Conservation (phyloP, 2,329 filamentous ascomycete genomes). For the Cladobotryum mycophilum region DNA sequence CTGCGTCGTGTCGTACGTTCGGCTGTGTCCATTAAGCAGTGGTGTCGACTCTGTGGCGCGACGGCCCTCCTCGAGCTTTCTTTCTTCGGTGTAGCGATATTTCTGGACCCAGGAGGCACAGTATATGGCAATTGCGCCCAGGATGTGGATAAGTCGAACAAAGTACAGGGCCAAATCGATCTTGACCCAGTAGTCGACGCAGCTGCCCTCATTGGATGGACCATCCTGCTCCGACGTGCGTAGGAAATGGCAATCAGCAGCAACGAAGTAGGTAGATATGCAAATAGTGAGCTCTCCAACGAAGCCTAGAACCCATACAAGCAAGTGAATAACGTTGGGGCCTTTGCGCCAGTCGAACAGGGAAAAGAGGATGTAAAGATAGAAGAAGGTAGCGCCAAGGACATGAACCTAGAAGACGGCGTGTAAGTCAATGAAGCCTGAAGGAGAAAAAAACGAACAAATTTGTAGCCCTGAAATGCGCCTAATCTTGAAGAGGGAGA, state of each 20-base stretch:
- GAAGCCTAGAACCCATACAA: slow-evolving; percentile 71
- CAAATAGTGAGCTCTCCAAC: slow-evolving; percentile 68
- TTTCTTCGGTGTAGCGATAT: slow-evolving; percentile 31
- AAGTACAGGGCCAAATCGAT: slow-evolving; percentile 61
- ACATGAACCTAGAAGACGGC: slow-evolving; percentile 65
- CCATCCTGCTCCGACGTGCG: slow-evolving; percentile 24
- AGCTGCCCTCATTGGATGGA: slow-evolving; percentile 22
- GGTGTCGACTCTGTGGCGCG: slow-evolving; percentile 54
- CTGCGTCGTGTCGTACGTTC: slow-evolving; percentile 31
- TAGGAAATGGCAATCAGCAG: slow-evolving; percentile 61
- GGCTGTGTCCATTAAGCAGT: slow-evolving; percentile 44
- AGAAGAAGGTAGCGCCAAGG: slow-evolving; percentile 78
- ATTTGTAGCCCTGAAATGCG: too few species aligned
- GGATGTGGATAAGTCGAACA: slow-evolving; percentile 60
- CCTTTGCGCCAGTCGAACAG: slow-evolving; percentile 77
- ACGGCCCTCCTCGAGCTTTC: slow-evolving; percentile 32
- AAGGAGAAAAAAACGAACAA: not conserved
- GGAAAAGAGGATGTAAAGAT: slow-evolving; percentile 78
- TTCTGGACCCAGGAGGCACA: slow-evolving; percentile 37
- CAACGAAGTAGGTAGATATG: slow-evolving; percentile 59
- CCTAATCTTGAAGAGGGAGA: too few species aligned
- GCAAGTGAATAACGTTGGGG: slow-evolving; percentile 71
- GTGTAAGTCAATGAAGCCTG: not conserved
- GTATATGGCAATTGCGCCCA: slow-evolving; percentile 49
- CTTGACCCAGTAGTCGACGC: slow-evolving; percentile 35